Percentiles rank a stretch among this genome's conserved stretches.
Evolutionary conservation across 306 rosid genomes (phyloP).

Genomic region (Cicer yamashitae): DNA sequence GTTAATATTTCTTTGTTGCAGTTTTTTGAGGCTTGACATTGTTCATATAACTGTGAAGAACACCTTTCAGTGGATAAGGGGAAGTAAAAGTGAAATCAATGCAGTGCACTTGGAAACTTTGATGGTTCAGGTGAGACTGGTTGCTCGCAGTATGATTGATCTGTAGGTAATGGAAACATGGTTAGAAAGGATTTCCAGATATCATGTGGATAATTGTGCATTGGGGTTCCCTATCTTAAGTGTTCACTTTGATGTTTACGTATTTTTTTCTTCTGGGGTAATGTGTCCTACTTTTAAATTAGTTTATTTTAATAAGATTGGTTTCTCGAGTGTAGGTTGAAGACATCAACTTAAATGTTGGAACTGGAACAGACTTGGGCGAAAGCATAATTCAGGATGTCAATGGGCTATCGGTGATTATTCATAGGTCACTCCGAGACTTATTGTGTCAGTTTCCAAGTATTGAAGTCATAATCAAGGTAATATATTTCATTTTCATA

Average conservation of each 20-base stretch:
- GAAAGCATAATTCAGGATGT: constrained; percentile 94
- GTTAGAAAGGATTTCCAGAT: constrained; percentile 36
- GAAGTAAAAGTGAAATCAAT: constrained; percentile 76
- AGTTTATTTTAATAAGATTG: constrained; percentile 12
- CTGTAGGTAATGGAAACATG: constrained; percentile 22
- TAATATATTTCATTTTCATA: constrained; percentile 43
- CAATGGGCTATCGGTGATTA: constrained; percentile 81
- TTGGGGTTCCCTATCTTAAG: constrained; percentile 14
- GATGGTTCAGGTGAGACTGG: constrained; percentile 72
- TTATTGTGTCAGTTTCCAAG: constrained; percentile 74
- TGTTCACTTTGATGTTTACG: constrained; percentile 16
- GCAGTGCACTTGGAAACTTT: constrained; percentile 89
- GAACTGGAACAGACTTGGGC: constrained; percentile 74
- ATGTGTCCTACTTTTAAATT: neutral
- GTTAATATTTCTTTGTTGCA: constrained; percentile 55
- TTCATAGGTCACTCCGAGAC: constrained; percentile 91
- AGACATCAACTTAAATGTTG: constrained; percentile 92
- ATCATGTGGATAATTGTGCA: constrained; percentile 8
- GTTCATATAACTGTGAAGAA: constrained; percentile 91
- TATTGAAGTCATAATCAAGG: constrained; percentile 73
- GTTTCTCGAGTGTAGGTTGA: constrained; percentile 68
- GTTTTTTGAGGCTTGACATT: constrained; percentile 95
- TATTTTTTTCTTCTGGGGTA: neutral
- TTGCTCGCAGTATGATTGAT: constrained; percentile 35
- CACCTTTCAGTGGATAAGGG: constrained; percentile 83